Base-by-base conservation (phyloP, 2,329 filamentous ascomycete species). In the Hymenoscyphus fraxineus region DNA sequence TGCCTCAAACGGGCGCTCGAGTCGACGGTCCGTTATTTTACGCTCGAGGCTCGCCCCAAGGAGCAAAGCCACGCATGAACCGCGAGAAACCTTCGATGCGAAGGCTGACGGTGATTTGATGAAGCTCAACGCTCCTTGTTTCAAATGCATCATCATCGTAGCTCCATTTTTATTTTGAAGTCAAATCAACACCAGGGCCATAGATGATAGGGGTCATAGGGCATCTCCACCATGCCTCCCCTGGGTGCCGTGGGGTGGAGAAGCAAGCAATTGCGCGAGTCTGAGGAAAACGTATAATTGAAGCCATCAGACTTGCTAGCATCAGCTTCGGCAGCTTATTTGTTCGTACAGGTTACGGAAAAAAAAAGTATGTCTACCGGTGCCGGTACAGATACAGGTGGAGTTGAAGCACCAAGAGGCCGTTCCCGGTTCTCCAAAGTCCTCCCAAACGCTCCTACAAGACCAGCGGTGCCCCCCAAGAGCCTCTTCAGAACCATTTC, bases 351-450 rank as follows among this genome's bases (percentile, higher is more conserved):
- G 27, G 27, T 27, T 27, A 35, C 35, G 35, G 9, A 9, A 9
- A 35, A 35, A 35, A 57, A 59, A 31, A 65, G 60, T 44, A 60
- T 57, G 55, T 58, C 57, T 59, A 56, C 32, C n/a, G 64, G 67
- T 35, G 65, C 27, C 27, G 27, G 27, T 27, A 27, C 27, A 27
- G 27, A 27, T 2, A 27, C 27, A 27, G 27, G 27, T 27, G 3
- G 64, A 39, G 60, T 58, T 54, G 22, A 32, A 39, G 66, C 68
- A 16, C 68, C 69, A 47, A 63, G 69, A 71, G 69, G 71, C 16
- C 67, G 68, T 27, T 70, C 68, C 6, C 63, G 69, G 54, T 71
- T 71, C 60, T 73, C 71, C 1, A 75, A 74, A 66, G 66, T 64
- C 6, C 60, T 73, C 39, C 72, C 72, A 44, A 47, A 59, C 44